phyloP scores from a whole-genome alignment of 768 basidiomycete genomes.

The Lyophyllum semitale region DNA sequence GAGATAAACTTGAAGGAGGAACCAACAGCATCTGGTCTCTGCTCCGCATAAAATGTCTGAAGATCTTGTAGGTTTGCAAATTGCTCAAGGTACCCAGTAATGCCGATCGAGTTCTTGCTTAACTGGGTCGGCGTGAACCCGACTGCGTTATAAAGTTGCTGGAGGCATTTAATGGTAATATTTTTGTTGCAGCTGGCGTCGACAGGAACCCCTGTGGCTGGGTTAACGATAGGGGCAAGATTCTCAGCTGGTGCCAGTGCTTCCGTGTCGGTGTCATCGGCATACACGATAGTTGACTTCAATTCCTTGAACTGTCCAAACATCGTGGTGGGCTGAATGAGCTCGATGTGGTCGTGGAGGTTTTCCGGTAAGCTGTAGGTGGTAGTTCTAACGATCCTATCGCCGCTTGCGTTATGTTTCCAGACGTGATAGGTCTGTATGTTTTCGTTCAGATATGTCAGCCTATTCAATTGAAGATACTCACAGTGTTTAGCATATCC shows the following conservation, averaged over 20 bases:
- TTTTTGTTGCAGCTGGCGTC: constrained; percentile 50
- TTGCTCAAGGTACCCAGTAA: constrained; percentile 56
- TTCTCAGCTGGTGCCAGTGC: constrained; percentile 22
- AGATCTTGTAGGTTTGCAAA: constrained; percentile 54
- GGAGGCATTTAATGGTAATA: constrained; percentile 54
- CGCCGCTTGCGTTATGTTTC: constrained; percentile 47
- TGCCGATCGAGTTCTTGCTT: constrained; percentile 46
- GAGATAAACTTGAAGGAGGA: constrained; percentile 55
- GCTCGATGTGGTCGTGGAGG: constrained; percentile 60
- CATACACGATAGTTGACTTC: constrained; percentile 40
- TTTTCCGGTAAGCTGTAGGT: constrained; percentile 62
- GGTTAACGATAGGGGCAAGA: constrained; percentile 15
- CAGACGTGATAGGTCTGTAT: constrained; percentile 65
- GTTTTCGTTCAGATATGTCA: not conserved
- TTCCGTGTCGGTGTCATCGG: constrained; percentile 16
- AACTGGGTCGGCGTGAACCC: constrained; percentile 44
- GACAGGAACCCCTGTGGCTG: constrained; percentile 36
- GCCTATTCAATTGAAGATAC: not conserved
- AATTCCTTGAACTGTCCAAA: constrained; percentile 56
- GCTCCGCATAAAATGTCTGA: constrained; percentile 46
- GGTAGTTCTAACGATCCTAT: constrained; percentile 60
- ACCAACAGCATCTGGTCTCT: constrained; percentile 46
- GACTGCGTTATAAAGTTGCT: constrained; percentile 54
- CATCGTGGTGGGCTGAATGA: constrained; percentile 71
- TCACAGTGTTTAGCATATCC: constrained; percentile 61